Base-by-base conservation (phyloP, 371 early-diverging fungal species). In the Synchytrium microbalum region DNA sequence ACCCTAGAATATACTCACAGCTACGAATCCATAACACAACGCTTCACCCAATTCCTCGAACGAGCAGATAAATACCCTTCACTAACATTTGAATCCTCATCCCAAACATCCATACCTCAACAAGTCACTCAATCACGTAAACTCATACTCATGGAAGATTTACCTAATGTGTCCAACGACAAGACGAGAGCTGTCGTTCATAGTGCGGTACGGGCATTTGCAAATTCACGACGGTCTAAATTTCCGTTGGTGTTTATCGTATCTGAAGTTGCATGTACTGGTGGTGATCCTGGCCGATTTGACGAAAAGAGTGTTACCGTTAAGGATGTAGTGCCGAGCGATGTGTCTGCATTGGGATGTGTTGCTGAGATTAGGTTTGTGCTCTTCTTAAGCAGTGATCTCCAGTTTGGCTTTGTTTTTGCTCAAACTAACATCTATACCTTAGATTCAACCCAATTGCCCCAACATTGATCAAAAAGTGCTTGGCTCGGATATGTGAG, bases 381-480 rank as follows among this genome's bases (percentile, higher is more conserved):
- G 19, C 23, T 63, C 28, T 58, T 14, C 3, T n/a, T 67, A 53
- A 10, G 31, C 63, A 52, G 23, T 27, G 63, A 59, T 3, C 26
- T 62, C 56, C 1, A 1, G 27, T 32, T 3, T 52, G 38, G 13
- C 24, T 25, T 25, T n/a, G 51, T n/a, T 51, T 14, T n/a, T 51
- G 14, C n/a, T n/a, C 13, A 13, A 13, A 51, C 51, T 13, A 51
- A 13, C 51, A 51, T 51, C 51, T 14, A 13, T 14, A 38, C 28
- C 14, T 1, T 38, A 78, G 75, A 26, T 85, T 85, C 67, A 83
- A 84, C 54, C 80, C 83, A 0, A 75, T 84, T 31, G 85, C 84
- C 0, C 70, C 63, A 3, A 77, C 80, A 10, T 63, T 76, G 19
- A 63, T 82, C 53, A 68, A 67, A n/a, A 85, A 85, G 72, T 75